Base-by-base conservation (phyloP, 2,329 filamentous ascomycete species). In the Dothideomycetidae sp. region DNA sequence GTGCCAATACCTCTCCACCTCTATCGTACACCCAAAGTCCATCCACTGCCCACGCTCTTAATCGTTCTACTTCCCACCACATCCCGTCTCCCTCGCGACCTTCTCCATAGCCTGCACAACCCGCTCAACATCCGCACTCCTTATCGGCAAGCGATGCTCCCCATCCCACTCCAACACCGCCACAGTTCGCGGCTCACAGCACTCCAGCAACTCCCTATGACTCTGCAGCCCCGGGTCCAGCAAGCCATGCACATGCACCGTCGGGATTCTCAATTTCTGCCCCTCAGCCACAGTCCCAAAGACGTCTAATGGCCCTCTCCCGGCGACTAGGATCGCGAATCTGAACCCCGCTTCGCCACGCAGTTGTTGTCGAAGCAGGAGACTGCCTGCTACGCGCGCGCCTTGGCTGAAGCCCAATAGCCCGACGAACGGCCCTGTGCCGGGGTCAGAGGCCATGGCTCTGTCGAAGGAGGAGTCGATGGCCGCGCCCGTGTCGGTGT, bases 111-210 rank as follows among this genome's bases (percentile, higher is more conserved):
- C 62, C 9, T 61, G 54, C 9, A 70, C 61, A 9, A 81, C 59
- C 7, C 55, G 60, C 33, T 70, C 63, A 3, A 85, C 77, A 54
- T 85, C 80, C 18, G 56, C 59, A 13, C 59, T 62, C 61, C 79
- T 81, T 42, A 86, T 67, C 2, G 80, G 78, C 33, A 88, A 62
- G 4, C 81, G 61, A 53, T 88, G 81, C 1, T 65, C 67, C 0
- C 78, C 81, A 41, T 81, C 69, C 81, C 81, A 86, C 53, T 84
- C 76, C 1, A 86, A 53, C 31, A 84, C 43, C 28, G 57, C 64
- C 4, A 67, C 59, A 3, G 60, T 71, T 0, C 62, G 66, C 9
- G 60, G 50, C 33, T 71, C 63, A 50, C 74, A 81, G 52, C 76
- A 84, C 35, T 70, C 54, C 34, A 73, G 50, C 46, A 78, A 49